Evolutionary conservation across 805 yeast species (phyloP).

Genomic region (Pichia scutulata): DNA sequence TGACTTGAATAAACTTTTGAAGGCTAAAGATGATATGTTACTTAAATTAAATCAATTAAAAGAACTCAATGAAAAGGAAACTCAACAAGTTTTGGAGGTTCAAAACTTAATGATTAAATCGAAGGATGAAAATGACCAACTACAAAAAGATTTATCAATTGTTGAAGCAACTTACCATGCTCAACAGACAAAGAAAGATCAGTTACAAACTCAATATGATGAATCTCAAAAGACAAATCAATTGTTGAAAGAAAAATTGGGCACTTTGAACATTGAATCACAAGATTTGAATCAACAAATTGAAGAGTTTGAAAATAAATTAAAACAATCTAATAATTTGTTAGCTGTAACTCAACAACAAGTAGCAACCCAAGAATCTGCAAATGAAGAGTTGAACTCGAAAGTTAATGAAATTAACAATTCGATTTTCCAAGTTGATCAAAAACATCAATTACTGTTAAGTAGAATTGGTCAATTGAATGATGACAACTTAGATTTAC

Average conservation of each 20-base stretch:
- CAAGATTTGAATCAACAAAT: conserved; percentile 50
- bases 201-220: conserved; percentile 51
- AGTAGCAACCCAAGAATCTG: conserved; percentile 48
- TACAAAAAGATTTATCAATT: conserved; percentile 64
- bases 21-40: conserved; percentile 64
- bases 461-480: conserved; percentile 19
- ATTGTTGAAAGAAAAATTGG: conserved; percentile 59
- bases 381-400: conserved; percentile 30
- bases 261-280: conserved; percentile 58
- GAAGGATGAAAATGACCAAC: conserved; percentile 56
- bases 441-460: conserved; percentile 20
- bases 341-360: conserved; percentile 64
- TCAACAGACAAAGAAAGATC: conserved; percentile 55
- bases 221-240: conserved; percentile 63
- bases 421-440: conserved; percentile 22
- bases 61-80: conserved; percentile 70
- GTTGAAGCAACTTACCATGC: conserved; percentile 75
- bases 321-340: conserved; percentile 55
- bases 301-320: conserved; percentile 43
- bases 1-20: conserved; percentile 63
- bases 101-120: conserved; percentile 55
- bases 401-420: conserved; percentile 20
- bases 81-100: conserved; percentile 63
- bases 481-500: conserved; percentile 37
- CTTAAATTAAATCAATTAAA: conserved; percentile 60